Evolutionary conservation across 1,284 basidiomycete genomes (phyloP), one percentile per base, ranked within the genome.

Genomic region (Nidula niveotomentosa): DNA sequence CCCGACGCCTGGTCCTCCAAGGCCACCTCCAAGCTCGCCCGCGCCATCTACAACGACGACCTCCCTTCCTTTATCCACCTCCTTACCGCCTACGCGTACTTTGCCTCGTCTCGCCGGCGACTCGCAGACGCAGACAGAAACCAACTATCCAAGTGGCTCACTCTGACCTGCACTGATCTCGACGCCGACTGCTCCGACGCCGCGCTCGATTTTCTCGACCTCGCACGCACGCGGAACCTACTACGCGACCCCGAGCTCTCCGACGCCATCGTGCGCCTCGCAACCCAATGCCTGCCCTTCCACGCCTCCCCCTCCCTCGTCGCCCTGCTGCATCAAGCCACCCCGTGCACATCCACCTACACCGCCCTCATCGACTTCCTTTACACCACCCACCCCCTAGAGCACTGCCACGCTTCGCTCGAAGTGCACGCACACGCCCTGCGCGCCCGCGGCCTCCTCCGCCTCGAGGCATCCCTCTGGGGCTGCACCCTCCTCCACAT

Each of bases 381-480:
- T 12, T 46, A 46, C 18, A 2, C 59, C 49, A 36, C n/a, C 57
- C 59, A 33, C 56, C 55, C 35, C 52, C 65, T 54, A 59, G 60
- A 52, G 30, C 48, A 48, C 56, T 68, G 57, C 57, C 66, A 59
- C 46, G 17, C 48, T 18, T 50, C 23, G 49, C 61, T 50, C 55
- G 76, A 68, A 13, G 51, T 52, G 0, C 72, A 76, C 52, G 74
- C 78, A 0, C 58, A 58, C 2, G 56, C 64, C 10, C 63, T 85
- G 17, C 68, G 69, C 15, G 62, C 61, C 0, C 66, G 71, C 45
- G 62, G 61, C 10, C 62, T 83, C 9, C 66, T 70, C 8, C 62
- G 60, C 8, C 71, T 81, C 36, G 80, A 84, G 52, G 80, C 79
- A 12, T 78, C 79, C 2, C 63, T 85, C n/a, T 85, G 78, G 76